Conservation (phyloP, 495 filamentous ascomycete genomes). For the Achaetomiella virescens region DNA sequence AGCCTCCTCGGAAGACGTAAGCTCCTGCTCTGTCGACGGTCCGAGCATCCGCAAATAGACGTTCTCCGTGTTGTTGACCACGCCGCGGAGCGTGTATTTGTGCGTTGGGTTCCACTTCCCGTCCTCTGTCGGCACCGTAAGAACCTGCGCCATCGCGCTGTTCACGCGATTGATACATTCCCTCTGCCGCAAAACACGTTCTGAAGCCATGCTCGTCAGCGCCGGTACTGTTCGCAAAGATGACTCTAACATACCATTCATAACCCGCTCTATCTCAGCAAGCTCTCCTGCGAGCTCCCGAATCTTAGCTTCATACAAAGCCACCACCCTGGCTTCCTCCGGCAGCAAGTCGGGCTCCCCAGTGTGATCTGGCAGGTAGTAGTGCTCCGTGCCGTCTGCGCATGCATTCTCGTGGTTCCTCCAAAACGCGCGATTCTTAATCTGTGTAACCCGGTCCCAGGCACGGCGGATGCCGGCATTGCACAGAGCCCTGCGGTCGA, state of each 20-base stretch:
- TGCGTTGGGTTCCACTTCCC: constrained; percentile 33
- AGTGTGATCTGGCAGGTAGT: constrained; percentile 48
- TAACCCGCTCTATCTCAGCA: constrained; percentile 16
- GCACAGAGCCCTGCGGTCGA: constrained; percentile 29
- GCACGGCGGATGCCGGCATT: constrained; percentile 22
- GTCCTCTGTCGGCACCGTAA: constrained; percentile 31
- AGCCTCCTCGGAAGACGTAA: constrained; percentile 8
- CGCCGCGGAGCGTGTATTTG: constrained; percentile 37
- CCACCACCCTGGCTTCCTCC: constrained; percentile 22
- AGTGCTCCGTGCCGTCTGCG: constrained; percentile 38
- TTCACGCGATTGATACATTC: constrained; percentile 14
- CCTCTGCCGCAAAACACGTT: constrained; percentile 11
- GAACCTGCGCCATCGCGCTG: constrained; percentile 22
- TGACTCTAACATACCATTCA: constrained; percentile 13
- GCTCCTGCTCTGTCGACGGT: neutral
- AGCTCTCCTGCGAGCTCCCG: constrained; percentile 9
- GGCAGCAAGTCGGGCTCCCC: constrained; percentile 39
- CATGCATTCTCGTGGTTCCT: constrained; percentile 44
- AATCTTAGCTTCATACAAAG: constrained; percentile 20
- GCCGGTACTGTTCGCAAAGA: neutral
- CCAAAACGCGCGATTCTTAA: constrained; percentile 22
- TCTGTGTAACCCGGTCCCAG: constrained; percentile 13
- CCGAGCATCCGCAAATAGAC: constrained; percentile 35
- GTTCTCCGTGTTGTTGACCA: constrained; percentile 29
- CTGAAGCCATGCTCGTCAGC: constrained; percentile 20